Evolutionary conservation across 352 stramenopile genomes (phyloP).

Genomic region (Phytophthora fragariae): DNA sequence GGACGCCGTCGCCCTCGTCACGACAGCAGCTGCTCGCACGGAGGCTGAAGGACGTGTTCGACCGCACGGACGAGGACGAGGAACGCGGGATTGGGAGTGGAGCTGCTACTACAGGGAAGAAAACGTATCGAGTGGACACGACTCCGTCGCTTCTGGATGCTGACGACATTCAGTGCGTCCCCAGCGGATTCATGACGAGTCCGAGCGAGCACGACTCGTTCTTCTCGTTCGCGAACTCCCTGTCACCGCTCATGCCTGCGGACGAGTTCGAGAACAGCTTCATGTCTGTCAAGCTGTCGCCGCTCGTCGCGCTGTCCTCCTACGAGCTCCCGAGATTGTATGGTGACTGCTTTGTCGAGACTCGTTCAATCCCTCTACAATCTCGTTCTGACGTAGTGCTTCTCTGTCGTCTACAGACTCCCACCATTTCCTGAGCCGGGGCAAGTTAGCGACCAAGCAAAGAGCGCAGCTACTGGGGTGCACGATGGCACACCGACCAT

Average conservation of each 20-base stretch:
- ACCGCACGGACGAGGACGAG: constrained; percentile 33
- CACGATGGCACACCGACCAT: constrained; percentile 8
- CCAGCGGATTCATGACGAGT: constrained; percentile 41
- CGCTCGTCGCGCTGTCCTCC: constrained; percentile 54
- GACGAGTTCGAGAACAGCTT: constrained; percentile 77
- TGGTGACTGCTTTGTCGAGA: constrained; percentile 11
- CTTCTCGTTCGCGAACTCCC: constrained; percentile 81
- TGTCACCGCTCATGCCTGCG: constrained; percentile 65
- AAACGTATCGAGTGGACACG: constrained; percentile 6
- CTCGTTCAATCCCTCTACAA: not conserved
- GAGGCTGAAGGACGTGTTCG: constrained; percentile 49
- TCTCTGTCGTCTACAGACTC: constrained; percentile 42
- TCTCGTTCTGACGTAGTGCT: constrained; percentile 16
- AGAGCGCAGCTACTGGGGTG: not conserved
- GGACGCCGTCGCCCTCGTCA: constrained; percentile 41
- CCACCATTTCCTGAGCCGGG: constrained; percentile 64
- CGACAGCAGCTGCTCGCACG: constrained; percentile 43
- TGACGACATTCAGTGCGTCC: constrained; percentile 52
- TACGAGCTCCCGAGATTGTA: constrained; percentile 80
- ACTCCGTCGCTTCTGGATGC: constrained; percentile 21
- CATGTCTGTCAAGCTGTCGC: constrained; percentile 66
- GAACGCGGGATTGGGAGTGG: constrained; percentile 12
- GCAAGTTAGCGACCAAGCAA: constrained; percentile 19
- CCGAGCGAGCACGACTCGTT: constrained; percentile 77
- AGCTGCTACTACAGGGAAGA: not conserved